These are phyloP conservation scores for Linum tenue DNA, from an alignment of 345 rosid genomes.

Conservation along the genomic window DNA sequence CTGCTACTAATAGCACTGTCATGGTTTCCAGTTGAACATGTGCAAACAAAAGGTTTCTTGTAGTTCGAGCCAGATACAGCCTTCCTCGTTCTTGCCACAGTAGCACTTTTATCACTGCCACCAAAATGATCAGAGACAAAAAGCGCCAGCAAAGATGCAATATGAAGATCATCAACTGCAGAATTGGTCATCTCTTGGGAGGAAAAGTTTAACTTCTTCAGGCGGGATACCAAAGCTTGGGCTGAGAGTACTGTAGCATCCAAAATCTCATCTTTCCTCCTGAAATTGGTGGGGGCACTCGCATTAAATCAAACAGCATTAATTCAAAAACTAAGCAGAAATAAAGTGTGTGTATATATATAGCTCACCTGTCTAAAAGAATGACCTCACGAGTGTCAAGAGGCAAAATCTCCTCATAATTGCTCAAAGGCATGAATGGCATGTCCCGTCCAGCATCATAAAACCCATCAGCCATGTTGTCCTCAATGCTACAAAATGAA, in stretches of 20 bases:
- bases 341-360: background rate
- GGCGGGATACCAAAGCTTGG: constrained; percentile 45
- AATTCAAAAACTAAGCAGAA: background rate
- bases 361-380: constrained; percentile 78
- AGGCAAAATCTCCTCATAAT: constrained; percentile 48
- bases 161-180: constrained; percentile 42
- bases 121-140: constrained; percentile 98
- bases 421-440: constrained; percentile 60
- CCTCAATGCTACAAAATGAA: constrained; percentile 74
- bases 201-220: constrained; percentile 43
- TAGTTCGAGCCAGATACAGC: constrained; percentile 79
- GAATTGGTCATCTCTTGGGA: constrained; percentile 32
- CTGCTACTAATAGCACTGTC: constrained; percentile 29
- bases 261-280: constrained; percentile 76
- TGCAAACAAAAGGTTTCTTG: constrained; percentile 75
- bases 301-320: background rate
- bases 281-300: constrained; percentile 15
- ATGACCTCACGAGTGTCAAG: constrained; percentile 93
- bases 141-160: constrained; percentile 75
- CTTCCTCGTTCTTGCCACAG: constrained; percentile 62
- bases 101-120: constrained; percentile 66
- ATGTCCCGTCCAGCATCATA: constrained; percentile 97
- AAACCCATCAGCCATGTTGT: constrained; percentile 77
- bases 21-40: constrained; percentile 76
- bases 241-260: constrained; percentile 77